Evolutionary conservation across 139 green algal genomes (phyloP), one percentile per base, ranked within the genome.

Genomic region (Micractinium conductrix): DNA sequence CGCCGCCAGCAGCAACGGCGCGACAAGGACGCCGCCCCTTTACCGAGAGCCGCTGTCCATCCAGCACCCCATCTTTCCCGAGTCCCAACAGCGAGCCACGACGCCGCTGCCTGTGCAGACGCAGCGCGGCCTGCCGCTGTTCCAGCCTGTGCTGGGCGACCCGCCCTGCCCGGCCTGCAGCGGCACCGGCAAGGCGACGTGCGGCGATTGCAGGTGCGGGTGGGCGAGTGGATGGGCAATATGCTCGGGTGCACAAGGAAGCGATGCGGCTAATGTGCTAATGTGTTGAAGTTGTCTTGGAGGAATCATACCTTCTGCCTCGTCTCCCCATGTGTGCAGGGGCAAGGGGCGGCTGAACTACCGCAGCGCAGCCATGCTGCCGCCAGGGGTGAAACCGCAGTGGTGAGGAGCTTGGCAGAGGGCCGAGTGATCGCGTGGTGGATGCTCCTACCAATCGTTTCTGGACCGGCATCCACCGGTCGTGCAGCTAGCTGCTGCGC

Each of bases 321-420:
- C n/a, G n/a, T n/a, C n/a, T 16, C 9, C n/a, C 63, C n/a, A 70
- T 14, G 21, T 40, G 2, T 85, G 78, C 65, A 90, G 80, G n/a
- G 78, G 85, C 37, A 87, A 84, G 30, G 86, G 85, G 60, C 84
- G 87, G 69, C 53, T 88, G 45, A 87, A 91, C 48, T 71, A 88
- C 69, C 68, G 83, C 50, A 22, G 72, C 37, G 28, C 63, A 24
- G 62, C 73, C 35, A 87, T 91, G 87, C 79, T 91, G 44, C 87
- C 87, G 22, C 38, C 42, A 14, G 88, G 88, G 1, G 84, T 73
- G 22, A 91, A 81, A 86, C 88, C 88, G 7, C 53, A 74, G n/a
- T 91, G 88, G 88, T 82, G 76, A 73, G 76, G n/a, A n/a, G n/a
- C n/a, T n/a, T n/a, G n/a, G n/a, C n/a, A n/a, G n/a, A n/a, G n/a